Conservation (phyloP, 2,329 filamentous ascomycete species). For the Teratosphaeria destructans region DNA sequence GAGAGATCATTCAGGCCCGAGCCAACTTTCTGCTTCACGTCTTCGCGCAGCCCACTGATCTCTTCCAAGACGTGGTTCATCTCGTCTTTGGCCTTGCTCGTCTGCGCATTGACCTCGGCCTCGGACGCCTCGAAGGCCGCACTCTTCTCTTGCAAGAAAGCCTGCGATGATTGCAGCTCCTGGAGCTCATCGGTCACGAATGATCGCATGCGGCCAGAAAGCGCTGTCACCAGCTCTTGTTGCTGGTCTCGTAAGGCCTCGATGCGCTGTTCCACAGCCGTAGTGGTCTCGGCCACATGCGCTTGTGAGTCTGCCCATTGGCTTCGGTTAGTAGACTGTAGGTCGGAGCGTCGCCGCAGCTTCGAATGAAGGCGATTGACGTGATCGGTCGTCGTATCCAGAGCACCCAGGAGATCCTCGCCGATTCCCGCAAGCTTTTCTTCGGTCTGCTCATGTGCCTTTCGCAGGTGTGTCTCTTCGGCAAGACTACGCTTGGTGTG, state of each 20-base stretch:
- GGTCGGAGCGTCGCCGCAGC: slow-evolving; percentile 70
- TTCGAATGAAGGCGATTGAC: slow-evolving; percentile 77
- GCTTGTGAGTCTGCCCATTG: slow-evolving; percentile 68
- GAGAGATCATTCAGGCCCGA: slow-evolving; percentile 77
- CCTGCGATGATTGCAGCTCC: slow-evolving; percentile 59
- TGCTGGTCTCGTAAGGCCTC: slow-evolving; percentile 64
- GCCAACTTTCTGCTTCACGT: slow-evolving; percentile 76
- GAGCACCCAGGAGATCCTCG: slow-evolving; percentile 62
- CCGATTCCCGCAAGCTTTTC: slow-evolving; percentile 64
- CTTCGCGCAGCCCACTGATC: slow-evolving; percentile 79
- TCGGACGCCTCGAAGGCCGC: slow-evolving; percentile 58
- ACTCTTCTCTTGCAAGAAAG: slow-evolving; percentile 60
- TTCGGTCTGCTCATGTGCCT: slow-evolving; percentile 81
- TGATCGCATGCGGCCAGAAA: slow-evolving; percentile 61
- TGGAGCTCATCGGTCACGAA: slow-evolving; percentile 69
- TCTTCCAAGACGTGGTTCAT: slow-evolving; percentile 89
- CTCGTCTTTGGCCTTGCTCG: slow-evolving; percentile 61
- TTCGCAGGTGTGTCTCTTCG: slow-evolving; percentile 69
- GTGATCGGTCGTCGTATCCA: slow-evolving; percentile 68
- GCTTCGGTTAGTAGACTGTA: slow-evolving; percentile 68
- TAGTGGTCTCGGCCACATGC: slow-evolving; percentile 67
- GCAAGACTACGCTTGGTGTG: slow-evolving; percentile 65
- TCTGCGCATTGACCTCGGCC: slow-evolving; percentile 57
- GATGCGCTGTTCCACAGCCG: slow-evolving; percentile 64
- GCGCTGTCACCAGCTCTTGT: slow-evolving; percentile 53